A percentile compares a stretch with the other conserved stretches of the same genome.
Conservation (phyloP, 345 rosid species). For the Euphorbia peplus region DNA sequence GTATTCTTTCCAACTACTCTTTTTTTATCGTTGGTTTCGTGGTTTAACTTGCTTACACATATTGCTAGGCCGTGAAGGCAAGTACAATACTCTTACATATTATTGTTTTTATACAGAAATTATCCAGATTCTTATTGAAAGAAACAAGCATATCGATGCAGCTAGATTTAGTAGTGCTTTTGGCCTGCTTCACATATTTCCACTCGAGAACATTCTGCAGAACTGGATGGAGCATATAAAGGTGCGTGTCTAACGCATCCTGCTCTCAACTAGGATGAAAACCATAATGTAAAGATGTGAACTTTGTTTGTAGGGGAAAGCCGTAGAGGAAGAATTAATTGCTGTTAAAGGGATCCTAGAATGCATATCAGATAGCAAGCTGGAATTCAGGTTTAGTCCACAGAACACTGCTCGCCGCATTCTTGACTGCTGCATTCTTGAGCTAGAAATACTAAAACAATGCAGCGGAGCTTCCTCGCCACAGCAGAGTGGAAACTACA, state of each 20-base stretch:
- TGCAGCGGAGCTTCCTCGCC: too few relatives aligned
- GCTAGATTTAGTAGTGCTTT: neutral
- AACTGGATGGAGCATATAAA: too few relatives aligned
- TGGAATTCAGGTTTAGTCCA: slow-evolving; percentile 11
- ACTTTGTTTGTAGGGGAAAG: slow-evolving; percentile 21
- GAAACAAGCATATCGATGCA: too few relatives aligned
- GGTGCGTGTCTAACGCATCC: neutral
- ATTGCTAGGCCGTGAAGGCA: too few relatives aligned
- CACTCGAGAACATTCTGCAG: too few relatives aligned
- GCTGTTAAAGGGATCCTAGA: slow-evolving; percentile 12
- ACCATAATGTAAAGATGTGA: neutral
- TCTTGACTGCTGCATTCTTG: neutral
- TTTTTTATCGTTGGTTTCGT: too few relatives aligned
- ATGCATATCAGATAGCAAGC: slow-evolving; percentile 23
- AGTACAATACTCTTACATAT: too few relatives aligned
- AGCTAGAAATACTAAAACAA: neutral
- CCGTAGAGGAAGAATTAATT: slow-evolving; percentile 11
- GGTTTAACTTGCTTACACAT: too few relatives aligned
- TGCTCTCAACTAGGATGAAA: neutral
- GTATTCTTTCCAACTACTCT: slow-evolving; percentile 22
- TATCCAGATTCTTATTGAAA: too few relatives aligned
- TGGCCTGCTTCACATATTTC: neutral
- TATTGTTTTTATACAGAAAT: too few relatives aligned
- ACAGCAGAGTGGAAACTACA: too few relatives aligned
- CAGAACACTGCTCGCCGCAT: neutral